A percentile compares a stretch with the other conserved stretches of the same genome.
phyloP scores from a whole-genome alignment of 192 early-diverging fungal species.

The Coemansia sp. region DNA sequence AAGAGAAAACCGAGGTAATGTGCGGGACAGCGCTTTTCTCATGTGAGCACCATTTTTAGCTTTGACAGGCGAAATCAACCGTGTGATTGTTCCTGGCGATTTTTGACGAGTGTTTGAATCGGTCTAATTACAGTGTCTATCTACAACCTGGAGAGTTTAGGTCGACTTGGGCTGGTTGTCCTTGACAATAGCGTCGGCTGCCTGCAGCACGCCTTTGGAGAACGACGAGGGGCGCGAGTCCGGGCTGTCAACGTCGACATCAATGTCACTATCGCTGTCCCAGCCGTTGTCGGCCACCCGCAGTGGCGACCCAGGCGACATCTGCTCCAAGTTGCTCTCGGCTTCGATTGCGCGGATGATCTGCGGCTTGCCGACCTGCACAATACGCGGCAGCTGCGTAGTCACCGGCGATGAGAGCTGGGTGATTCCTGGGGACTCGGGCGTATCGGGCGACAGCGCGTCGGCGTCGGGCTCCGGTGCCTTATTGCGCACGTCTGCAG shows the following conservation, averaged over 20 bases:
- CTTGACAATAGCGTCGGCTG: not conserved
- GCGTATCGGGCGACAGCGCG: slow-evolving; percentile 20
- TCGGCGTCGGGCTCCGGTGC: not conserved
- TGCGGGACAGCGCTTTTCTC: not conserved
- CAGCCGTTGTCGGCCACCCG: slow-evolving; percentile 21
- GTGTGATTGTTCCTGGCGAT: too few relatives aligned
- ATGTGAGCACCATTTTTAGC: not conserved
- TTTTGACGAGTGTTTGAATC: too few relatives aligned
- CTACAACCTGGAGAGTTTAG: not conserved
- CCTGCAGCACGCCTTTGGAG: slow-evolving; percentile 9
- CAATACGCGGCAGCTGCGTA: slow-evolving; percentile 32
- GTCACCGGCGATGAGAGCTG: slow-evolving; percentile 11
- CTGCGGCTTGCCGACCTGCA: slow-evolving; percentile 29
- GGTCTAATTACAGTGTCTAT: too few relatives aligned
- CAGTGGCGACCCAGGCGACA: slow-evolving; percentile 19
- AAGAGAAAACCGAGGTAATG: not conserved
- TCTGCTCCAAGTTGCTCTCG: slow-evolving; percentile 1
- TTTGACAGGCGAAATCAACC: not conserved
- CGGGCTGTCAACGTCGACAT: too few relatives aligned
- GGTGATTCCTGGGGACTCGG: slow-evolving; percentile 11
- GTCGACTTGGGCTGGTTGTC: not conserved
- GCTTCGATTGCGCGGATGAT: slow-evolving; percentile 9
- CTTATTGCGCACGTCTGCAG: slow-evolving; percentile 1
- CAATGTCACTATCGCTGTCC: slow-evolving; percentile 20
- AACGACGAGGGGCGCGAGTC: too few relatives aligned